Conservation (phyloP, 257 asterid species). For the Solanum paucissectum region DNA sequence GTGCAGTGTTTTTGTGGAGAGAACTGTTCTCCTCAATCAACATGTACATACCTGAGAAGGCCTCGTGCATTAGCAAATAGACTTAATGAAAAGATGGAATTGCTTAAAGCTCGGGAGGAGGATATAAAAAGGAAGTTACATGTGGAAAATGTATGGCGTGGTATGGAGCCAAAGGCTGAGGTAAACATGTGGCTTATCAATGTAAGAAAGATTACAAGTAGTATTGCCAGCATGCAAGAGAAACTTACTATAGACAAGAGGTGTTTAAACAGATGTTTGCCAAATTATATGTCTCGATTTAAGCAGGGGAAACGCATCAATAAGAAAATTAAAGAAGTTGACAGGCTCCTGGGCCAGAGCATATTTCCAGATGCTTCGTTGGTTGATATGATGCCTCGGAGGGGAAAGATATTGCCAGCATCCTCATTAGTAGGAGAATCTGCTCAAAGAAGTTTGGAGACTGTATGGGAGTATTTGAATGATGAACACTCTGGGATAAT, state of each 20-base stretch:
- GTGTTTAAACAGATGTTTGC: conserved; percentile 12
- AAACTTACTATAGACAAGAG: not conserved
- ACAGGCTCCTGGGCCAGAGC: conserved; percentile 6
- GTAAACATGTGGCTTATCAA: conserved; percentile 15
- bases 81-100: conserved; percentile 4
- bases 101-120: conserved; percentile 14
- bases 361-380: not conserved
- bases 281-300: conserved; percentile 5
- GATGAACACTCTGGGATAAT: conserved; percentile 2
- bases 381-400: conserved; percentile 5
- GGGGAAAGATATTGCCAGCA: conserved; percentile 11
- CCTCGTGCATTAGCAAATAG: not conserved
- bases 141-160: not conserved
- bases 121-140: conserved; percentile 1
- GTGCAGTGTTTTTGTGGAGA: conserved; percentile 9
- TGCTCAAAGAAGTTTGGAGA: conserved; percentile 1
- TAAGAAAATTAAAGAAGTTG: conserved; percentile 3
- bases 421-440: conserved; percentile 12
- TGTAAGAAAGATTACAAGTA: conserved; percentile 2
- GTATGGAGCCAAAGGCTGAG: conserved; percentile 18
- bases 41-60: conserved; percentile 3
- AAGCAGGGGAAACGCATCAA: conserved; percentile 8
- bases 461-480: conserved; percentile 2
- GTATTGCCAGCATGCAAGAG: not conserved
- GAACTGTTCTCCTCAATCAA: conserved; percentile 1